phyloP scores from a whole-genome alignment of 768 basidiomycete species.

The Pholiota conissans region DNA sequence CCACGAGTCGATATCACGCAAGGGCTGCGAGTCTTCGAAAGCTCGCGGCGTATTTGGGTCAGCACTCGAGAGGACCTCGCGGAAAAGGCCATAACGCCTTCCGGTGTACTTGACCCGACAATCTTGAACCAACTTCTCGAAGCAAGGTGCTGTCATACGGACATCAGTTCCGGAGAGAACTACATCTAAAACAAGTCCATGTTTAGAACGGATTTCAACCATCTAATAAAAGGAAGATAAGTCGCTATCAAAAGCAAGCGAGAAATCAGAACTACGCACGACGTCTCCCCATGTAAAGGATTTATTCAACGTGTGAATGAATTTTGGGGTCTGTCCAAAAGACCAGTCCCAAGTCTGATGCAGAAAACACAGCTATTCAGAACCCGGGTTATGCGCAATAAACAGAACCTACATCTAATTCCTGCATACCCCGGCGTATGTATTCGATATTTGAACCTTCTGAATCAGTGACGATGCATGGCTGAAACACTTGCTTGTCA shows the following conservation, averaged over 20 bases:
- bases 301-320: conserved; percentile 57
- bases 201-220: conserved; percentile 57
- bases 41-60: not conserved
- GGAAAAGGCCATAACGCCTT: conserved; percentile 35
- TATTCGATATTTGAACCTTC: conserved; percentile 48
- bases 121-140: conserved; percentile 11
- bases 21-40: not conserved
- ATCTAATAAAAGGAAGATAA: conserved; percentile 28
- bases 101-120: conserved; percentile 21
- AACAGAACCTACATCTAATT: conserved; percentile 60
- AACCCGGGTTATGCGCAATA: not conserved
- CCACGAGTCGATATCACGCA: conserved; percentile 5
- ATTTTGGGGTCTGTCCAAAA: conserved; percentile 93
- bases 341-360: conserved; percentile 88
- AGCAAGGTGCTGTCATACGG: conserved; percentile 10
- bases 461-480: conserved; percentile 44
- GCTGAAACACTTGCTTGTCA: conserved; percentile 26
- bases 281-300: conserved; percentile 54
- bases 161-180: conserved; percentile 26
- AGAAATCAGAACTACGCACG: conserved; percentile 31
- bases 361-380: not conserved
- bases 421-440: conserved; percentile 67
- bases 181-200: conserved; percentile 62
- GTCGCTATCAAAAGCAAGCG: not conserved
- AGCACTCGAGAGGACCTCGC: not conserved